Evolutionary conservation across 1,284 basidiomycete genomes (phyloP).

Genomic region (Polyporus tsugae): DNA sequence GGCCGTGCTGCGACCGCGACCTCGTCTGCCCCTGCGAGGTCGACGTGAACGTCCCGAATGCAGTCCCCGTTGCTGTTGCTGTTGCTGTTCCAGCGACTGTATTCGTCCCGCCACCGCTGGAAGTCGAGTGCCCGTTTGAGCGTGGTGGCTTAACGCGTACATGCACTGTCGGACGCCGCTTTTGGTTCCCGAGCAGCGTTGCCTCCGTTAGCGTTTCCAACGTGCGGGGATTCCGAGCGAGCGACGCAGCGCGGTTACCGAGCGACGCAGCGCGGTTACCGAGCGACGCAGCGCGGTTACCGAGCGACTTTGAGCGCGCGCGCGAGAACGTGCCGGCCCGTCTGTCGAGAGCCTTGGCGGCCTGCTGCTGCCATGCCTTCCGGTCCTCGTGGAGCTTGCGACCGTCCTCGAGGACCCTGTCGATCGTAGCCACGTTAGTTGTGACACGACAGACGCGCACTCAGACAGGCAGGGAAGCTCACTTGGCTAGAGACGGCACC

Average conservation of each 20-base stretch:
- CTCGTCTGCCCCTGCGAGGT: constrained; percentile 48
- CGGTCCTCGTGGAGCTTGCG: constrained; percentile 67
- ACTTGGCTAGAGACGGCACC: constrained; percentile 68
- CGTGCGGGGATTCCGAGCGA: constrained; percentile 40
- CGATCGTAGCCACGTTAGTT: constrained; percentile 16
- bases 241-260: constrained; percentile 39
- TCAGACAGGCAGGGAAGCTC: constrained; percentile 38
- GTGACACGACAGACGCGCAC: background rate
- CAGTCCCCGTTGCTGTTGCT: constrained; percentile 28
- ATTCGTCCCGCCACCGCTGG: constrained; percentile 29
- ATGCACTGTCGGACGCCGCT: constrained; percentile 56
- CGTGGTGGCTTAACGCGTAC: constrained; percentile 37
- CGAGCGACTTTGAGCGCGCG: constrained; percentile 67
- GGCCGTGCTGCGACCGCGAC: constrained; percentile 45
- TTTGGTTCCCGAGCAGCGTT: constrained; percentile 69
- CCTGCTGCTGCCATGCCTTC: constrained; percentile 69
- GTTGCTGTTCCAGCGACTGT: constrained; percentile 26
- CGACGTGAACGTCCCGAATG: constrained; percentile 33
- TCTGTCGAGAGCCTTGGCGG: constrained; percentile 69
- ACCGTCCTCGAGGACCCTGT: constrained; percentile 72
- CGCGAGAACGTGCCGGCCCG: constrained; percentile 67
- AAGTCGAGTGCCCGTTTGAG: constrained; percentile 28
- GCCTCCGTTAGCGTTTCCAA: constrained; percentile 68
- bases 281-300: constrained; percentile 37
- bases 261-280: no score